phyloP scores from a whole-genome alignment of 2,329 filamentous ascomycete species.

The Metarhizium album region DNA sequence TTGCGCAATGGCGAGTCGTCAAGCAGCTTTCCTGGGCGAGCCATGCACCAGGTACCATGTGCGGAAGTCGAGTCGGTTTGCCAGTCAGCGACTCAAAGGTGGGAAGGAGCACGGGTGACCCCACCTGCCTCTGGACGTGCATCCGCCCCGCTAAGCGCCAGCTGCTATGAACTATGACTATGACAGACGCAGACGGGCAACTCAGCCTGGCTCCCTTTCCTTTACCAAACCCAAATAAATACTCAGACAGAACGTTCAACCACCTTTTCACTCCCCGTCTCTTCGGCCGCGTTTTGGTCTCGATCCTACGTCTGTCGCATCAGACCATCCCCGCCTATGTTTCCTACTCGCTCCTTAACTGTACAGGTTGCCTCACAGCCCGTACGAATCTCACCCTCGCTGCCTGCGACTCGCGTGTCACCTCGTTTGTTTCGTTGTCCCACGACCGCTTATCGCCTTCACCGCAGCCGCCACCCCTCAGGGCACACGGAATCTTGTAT shows the following conservation, averaged over 20 bases:
- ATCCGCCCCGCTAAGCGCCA: conserved; percentile 5
- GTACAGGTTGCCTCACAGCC: neutral
- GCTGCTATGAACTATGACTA: no score
- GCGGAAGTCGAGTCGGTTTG: neutral
- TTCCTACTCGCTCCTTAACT: neutral
- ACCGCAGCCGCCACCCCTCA: neutral
- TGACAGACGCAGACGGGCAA: neutral
- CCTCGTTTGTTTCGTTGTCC: neutral
- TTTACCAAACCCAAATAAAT: neutral
- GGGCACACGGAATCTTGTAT: neutral
- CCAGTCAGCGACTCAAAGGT: neutral
- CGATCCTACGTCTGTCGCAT: neutral
- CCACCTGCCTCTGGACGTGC: neutral
- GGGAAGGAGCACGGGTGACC: neutral
- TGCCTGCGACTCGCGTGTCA: neutral
- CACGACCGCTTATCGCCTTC: neutral
- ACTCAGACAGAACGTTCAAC: neutral
- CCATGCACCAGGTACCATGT: no score
- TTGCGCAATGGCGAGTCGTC: no score
- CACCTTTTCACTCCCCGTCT: neutral
- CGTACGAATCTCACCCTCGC: neutral
- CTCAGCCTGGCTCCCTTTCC: neutral
- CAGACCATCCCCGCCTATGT: neutral
- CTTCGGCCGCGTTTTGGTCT: neutral
- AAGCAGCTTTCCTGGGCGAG: no score